Evolutionary conservation across 371 early-diverging fungal species (phyloP), one percentile per base, ranked within the genome.

Genomic region (Rhizomucor miehei): DNA sequence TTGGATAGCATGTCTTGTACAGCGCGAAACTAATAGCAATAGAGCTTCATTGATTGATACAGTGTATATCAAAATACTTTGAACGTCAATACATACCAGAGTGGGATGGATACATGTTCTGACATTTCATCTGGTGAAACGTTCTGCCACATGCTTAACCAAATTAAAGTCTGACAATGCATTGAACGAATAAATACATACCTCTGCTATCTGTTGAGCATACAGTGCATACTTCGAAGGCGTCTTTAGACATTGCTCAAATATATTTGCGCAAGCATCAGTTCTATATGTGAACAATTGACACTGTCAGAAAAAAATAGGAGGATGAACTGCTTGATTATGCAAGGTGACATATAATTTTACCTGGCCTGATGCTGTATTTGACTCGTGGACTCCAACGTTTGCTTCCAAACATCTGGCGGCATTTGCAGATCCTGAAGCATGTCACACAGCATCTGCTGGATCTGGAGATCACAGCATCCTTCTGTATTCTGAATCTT

Each of bases 381-480:
- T 29, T 44, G 52, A 34, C 38, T 21, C 17, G 44, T 43, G 44
- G 52, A 24, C 19, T 37, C 39, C 29, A 60, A 39, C 20, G 19
- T 24, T 19, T 29, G 12, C 19, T 40, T 43, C 60, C 60, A 54
- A 37, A 39, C 54, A 35, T 35, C 34, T 37, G 54, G 54, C 38
- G 60, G 54, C 54, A 60, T 48, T 2, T 36, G 36, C 35, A 62
- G 57, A 56, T 62, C 62, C 17, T 41, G 48, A 10, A 62, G 37
- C 16, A 62, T 24, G 25, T 49, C 48, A 44, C 50, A 52, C 56
- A 62, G 44, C 20, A 48, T 39, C 23, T 40, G 57, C 51, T 62
- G 44, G 8, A 45, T 44, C 50, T 54, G 47, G 21, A 56, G 48
- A 29, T 62, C 62, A 51, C 51, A 44, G 46, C 40, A 50, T 25